Evolutionary conservation across 177 flowering plant genomes (phyloP).

Genomic region (Telopea speciosissima): DNA sequence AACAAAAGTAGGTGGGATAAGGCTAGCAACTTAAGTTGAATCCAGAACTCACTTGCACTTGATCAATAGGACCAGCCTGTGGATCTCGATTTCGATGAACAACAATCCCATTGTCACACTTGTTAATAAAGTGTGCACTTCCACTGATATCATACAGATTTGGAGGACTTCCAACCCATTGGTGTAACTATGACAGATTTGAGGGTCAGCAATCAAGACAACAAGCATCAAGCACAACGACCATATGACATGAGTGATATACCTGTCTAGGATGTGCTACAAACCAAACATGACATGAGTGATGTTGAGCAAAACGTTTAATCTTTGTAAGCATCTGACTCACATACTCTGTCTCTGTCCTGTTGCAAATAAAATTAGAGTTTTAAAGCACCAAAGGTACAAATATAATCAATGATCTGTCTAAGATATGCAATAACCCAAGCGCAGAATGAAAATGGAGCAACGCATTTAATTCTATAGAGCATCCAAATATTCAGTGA

Average conservation of each 20-base stretch:
- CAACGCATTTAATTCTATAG: too few species aligned
- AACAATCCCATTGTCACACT: constrained; percentile 98
- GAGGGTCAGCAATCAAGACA: constrained; percentile 8
- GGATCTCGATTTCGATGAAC: constrained; percentile 92
- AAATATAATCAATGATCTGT: too few species aligned
- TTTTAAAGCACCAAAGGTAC: background rate
- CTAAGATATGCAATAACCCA: too few species aligned
- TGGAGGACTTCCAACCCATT: constrained; percentile 84
- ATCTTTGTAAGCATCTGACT: constrained; percentile 91
- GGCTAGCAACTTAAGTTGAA: too few species aligned
- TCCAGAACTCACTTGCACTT: constrained; percentile 56
- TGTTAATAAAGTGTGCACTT: constrained; percentile 98
- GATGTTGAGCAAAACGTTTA: constrained; percentile 94
- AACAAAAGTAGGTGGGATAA: too few species aligned
- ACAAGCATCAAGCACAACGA: background rate
- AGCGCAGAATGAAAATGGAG: too few species aligned
- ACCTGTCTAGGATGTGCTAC: constrained; percentile 99
- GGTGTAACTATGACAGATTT: constrained; percentile 51
- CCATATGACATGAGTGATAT: background rate
- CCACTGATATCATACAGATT: constrained; percentile 97
- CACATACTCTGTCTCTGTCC: constrained; percentile 98
- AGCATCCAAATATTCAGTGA: too few species aligned
- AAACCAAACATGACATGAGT: constrained; percentile 98
- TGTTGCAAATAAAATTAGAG: constrained; percentile 25
- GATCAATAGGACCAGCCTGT: constrained; percentile 64